Evolutionary conservation across 2,329 filamentous ascomycete genomes (phyloP).

Genomic region (Sporothrix brunneoviolacea): DNA sequence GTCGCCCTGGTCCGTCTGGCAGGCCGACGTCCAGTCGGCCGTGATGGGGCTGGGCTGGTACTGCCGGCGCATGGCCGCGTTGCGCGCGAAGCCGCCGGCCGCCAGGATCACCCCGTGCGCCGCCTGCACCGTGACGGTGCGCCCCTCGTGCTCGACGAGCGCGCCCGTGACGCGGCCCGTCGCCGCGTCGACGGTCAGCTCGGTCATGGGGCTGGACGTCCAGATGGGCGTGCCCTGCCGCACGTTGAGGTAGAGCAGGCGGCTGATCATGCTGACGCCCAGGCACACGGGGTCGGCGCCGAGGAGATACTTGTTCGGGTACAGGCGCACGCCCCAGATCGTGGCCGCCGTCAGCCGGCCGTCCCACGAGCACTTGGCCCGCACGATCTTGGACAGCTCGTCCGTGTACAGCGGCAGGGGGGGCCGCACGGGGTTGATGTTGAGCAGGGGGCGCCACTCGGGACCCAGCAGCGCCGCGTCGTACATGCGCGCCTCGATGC

Average conservation of each 20-base stretch:
- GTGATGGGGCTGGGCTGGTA: slow-evolving; percentile 19
- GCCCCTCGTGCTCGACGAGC: slow-evolving; percentile 21
- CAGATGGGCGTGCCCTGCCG: slow-evolving; percentile 12
- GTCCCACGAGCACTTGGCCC: slow-evolving; percentile 11
- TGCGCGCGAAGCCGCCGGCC: slow-evolving; percentile 31
- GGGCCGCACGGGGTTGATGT: slow-evolving; percentile 10
- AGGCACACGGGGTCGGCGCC: slow-evolving; percentile 19
- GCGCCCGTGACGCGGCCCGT: slow-evolving; percentile 23
- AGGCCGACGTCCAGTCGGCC: slow-evolving; percentile 23
- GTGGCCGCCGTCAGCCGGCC: slow-evolving; percentile 10
- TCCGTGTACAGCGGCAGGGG: slow-evolving; percentile 17
- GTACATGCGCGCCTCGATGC: slow-evolving; percentile 24
- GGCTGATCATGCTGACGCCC: slow-evolving; percentile 22
- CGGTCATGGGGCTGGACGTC: slow-evolving; percentile 16
- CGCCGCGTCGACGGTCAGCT: slow-evolving; percentile 13
- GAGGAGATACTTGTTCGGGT: slow-evolving; percentile 10
- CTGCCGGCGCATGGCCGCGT: slow-evolving; percentile 24
- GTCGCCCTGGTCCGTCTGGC: slow-evolving; percentile 24
- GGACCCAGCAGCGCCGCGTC: slow-evolving; percentile 23
- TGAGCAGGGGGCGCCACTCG: slow-evolving; percentile 21
- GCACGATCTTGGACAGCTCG: slow-evolving; percentile 15
- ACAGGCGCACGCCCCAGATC: slow-evolving; percentile 12
- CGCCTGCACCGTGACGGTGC: slow-evolving; percentile 21
- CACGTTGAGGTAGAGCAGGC: slow-evolving; percentile 20
- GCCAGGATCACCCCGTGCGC: slow-evolving; percentile 27